A percentile compares a stretch with the other conserved stretches of the same genome.
Evolutionary conservation across 306 rosid species (phyloP).

Genomic region (Rosa chinensis): DNA sequence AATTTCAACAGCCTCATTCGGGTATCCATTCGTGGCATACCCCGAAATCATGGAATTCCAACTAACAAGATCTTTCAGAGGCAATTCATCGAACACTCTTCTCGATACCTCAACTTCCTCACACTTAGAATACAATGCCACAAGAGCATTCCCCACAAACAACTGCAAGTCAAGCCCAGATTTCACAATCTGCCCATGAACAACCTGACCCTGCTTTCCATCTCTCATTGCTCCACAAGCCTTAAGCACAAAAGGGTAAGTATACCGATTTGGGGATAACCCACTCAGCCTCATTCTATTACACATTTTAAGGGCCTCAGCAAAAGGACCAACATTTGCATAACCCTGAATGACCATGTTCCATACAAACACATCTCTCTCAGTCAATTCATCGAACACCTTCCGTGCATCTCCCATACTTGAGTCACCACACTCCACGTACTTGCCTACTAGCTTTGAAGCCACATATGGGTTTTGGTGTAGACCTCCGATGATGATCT

Average conservation of each 20-base stretch:
- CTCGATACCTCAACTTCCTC: slow-evolving; percentile 45
- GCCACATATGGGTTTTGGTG: slow-evolving; percentile 55
- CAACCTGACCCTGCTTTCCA: slow-evolving; percentile 39
- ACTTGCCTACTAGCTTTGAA: slow-evolving; percentile 59
- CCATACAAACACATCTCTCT: slow-evolving; percentile 73
- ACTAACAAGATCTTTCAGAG: slow-evolving; percentile 49
- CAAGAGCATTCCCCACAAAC: slow-evolving; percentile 59
- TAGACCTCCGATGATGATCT: slow-evolving; percentile 46
- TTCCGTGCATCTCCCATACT: slow-evolving; percentile 48
- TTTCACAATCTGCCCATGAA: slow-evolving; percentile 66
- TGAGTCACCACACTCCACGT: slow-evolving; percentile 19
- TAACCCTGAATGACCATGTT: slow-evolving; percentile 70
- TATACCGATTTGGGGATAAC: slow-evolving; percentile 45
- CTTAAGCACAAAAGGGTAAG: slow-evolving; percentile 72
- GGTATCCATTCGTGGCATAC: slow-evolving; percentile 44
- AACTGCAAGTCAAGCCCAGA: slow-evolving; percentile 64
- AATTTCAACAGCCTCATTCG: slow-evolving; percentile 49
- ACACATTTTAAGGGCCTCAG: slow-evolving; percentile 50
- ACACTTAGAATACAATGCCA: slow-evolving; percentile 62
- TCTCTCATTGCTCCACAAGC: slow-evolving; percentile 64
- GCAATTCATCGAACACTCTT: slow-evolving; percentile 56
- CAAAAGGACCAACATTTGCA: slow-evolving; percentile 61
- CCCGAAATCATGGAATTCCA: slow-evolving; percentile 87
- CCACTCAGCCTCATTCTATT: slow-evolving; percentile 48
- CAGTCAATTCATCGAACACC: slow-evolving; percentile 66